Base-by-base conservation (phyloP, 2,329 filamentous ascomycete genomes). In the Microcyclosporella mali region DNA sequence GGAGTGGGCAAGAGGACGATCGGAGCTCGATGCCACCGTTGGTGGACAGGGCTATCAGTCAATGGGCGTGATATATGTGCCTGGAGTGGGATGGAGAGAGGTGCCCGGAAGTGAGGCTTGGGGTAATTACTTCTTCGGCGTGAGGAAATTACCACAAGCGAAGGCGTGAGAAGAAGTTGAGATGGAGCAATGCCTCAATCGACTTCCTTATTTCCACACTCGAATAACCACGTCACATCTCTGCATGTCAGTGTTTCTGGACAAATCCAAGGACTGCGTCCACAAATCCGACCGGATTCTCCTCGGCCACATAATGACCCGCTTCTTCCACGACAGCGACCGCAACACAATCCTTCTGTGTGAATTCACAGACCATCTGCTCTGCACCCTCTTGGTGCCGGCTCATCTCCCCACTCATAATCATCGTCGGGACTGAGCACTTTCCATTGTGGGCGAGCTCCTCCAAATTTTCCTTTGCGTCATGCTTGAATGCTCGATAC, bases 61-160 rank as follows among this genome's bases (percentile, higher is more conserved):
- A 49, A 81, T 85, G 74, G 92, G 92, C 1, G 87, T 94, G 7
- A 74, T 95, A 36, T 98, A 95, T 70, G 75, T 97, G 41, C 92
- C 92, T 0, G 88, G 87, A 0, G 44, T 95, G 33, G 92, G 92
- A 2, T 97, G 92, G 92, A 88, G 77, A 68, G 79, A 87, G 63
- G 81, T 95, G 3, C 65, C 68, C 17, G 85, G 87, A 2, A 85
- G 88, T 57, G 90, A 97, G 70, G 80, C 79, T 59, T 79, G 87
- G 59, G 90, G 90, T 8, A 98, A 98, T 65, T 98, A 97, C 69
- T 97, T 98, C 66, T 94, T 95, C 64, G 92, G 79, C 7, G 81
- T 95, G 33, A 78, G 82, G 67, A 83, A 71, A 61, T 68, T 66
- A 18, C 21, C 28, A 11, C 16, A 32, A 17, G 29, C 14, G 9